Conservation (phyloP, 345 rosid genomes). For the Combretum micranthum region DNA sequence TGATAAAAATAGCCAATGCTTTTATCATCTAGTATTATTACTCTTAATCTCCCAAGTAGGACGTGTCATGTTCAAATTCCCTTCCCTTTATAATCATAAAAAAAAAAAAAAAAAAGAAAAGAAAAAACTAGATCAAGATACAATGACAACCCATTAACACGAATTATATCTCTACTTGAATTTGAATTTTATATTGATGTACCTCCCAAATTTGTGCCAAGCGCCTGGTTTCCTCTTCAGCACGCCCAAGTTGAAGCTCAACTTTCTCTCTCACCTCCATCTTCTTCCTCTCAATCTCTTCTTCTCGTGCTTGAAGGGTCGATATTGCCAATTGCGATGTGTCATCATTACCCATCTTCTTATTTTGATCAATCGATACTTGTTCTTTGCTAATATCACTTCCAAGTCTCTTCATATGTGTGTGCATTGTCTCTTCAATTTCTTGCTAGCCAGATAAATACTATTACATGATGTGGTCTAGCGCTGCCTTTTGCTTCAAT, state of each 20-base stretch:
- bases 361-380: constrained; percentile 42
- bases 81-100: too few relatives aligned
- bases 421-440: too few relatives aligned
- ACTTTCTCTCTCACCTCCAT: constrained; percentile 60
- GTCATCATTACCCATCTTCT: constrained; percentile 25
- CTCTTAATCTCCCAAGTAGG: too few relatives aligned
- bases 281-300: constrained; percentile 77
- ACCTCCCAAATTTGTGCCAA: constrained; percentile 68
- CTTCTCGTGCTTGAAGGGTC: constrained; percentile 61
- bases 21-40: too few relatives aligned
- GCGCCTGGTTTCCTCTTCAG: constrained; percentile 72
- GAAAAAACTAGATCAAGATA: background rate
- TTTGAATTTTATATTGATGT: background rate
- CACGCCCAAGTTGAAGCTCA: constrained; percentile 55
- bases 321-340: constrained; percentile 45
- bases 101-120: background rate
- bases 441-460: background rate
- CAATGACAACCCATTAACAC: too few relatives aligned
- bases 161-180: too few relatives aligned
- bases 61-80: too few relatives aligned
- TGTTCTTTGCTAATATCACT: constrained; percentile 28
- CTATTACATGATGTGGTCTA: background rate
- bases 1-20: too few relatives aligned
- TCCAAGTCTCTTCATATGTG: constrained; percentile 18
- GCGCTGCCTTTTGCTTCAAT: constrained; percentile 2